Evolutionary conservation across 2,329 filamentous ascomycete species (phyloP), one percentile per base, ranked within the genome.

Genomic region (Zymoseptoria crescenta): DNA sequence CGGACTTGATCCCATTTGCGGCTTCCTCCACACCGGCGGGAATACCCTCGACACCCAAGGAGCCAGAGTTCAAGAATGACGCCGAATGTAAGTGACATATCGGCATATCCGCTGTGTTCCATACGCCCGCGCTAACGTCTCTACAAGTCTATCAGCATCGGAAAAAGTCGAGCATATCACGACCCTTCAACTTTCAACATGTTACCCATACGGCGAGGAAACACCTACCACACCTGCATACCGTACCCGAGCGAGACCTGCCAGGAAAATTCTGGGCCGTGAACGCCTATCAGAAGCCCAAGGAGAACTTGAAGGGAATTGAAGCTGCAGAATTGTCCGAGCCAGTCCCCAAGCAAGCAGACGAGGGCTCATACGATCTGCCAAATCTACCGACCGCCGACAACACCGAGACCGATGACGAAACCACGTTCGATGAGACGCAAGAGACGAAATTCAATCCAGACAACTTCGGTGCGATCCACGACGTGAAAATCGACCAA

Each of bases 161-260:
- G 10, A 69, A 65, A 56, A 82, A 81, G 68, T 73, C 72, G 49
- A 74, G 75, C 59, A 86, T 86, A 56, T 87, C 84, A 0, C 79
- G 79, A 58, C 84, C 84, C 1, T 87, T 84, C 70, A 81, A 84
- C 65, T 87, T 87, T 67, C 82, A 86, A 62, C 84, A 86, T 66
- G 71, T 87, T 56, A 82, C 82, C 41, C 83, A 86, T 67, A 83
- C 83, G 28, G 79, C 79, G 58, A 78, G 80, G 24, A 72, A 79
- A 24, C 80, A 85, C 58, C 77, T 84, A 58, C 76, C 80, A 30
- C 74, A 74, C 3, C 71, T 85, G 20, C 78, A 82, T 48, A 77
- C 76, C 35, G 74, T 79, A 10, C 76, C 79, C 56, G 76, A 80
- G 57, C 74, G 77, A 58, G 78, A 83, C 29, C 73, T 84, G 20